Base-by-base conservation (phyloP, 768 basidiomycete species). In the Tulasnella sp. region DNA sequence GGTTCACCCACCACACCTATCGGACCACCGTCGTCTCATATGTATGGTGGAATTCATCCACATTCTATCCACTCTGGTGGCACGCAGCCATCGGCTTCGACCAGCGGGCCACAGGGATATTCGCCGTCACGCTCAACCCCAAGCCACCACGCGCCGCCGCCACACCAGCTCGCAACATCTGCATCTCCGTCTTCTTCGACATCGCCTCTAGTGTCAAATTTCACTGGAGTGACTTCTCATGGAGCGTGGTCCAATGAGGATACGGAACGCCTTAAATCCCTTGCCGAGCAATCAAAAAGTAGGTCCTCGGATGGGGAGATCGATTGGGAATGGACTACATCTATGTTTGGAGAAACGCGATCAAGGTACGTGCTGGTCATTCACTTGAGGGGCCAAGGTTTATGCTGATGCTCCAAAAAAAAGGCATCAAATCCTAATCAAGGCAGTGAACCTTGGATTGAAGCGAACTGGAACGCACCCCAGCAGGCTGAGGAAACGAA, bases 161-260 rank as follows among this genome's bases (percentile, higher is more conserved):
- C 19, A 7, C 47, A 19, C 5, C 47, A 5, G 47, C 47, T n/a
- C 19, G 10, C 19, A 21, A 11, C 47, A 27, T 48, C 19, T n/a
- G 19, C 47, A 21, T 7, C 47, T n/a, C n/a, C 47, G 10, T 48
- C 47, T 7, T 21, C 47, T 21, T n/a, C 47, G 26, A n/a, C n/a
- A n/a, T 27, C 47, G n/a, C 7, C 47, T 48, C 47, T 27, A n/a
- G 47, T 27, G 7, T 27, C 47, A 5, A 15, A 15, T 38, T 38
- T 38, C 34, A 38, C 34, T 5, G 34, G 34, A 15, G 15, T 38
- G 7, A 58, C 79, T 61, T 82, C 81, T 56, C 82, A 84, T 52
- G 87, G 86, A 0, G 76, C 84, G 5, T 90, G 88, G 88, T 79
- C 84, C 2, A 84, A 87, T 5, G 85, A 85, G 61, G 88, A 91